Evolutionary conservation across 805 yeast genomes (phyloP).

Genomic region (Metschnikowia santaceciliae): DNA sequence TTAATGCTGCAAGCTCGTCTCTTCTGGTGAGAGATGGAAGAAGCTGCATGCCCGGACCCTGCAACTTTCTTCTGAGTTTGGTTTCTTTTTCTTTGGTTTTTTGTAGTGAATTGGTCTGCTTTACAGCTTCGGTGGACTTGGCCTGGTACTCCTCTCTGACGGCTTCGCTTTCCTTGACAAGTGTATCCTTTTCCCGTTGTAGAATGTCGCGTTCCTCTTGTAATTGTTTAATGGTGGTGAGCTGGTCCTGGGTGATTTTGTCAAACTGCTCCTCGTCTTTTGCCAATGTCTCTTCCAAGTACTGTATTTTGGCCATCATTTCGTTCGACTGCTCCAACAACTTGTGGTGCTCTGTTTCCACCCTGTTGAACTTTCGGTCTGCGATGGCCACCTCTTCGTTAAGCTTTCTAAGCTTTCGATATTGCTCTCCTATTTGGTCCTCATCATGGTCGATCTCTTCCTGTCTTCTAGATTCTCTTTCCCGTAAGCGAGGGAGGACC

Average conservation of each 20-base stretch:
- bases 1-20: conserved; percentile 30
- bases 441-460: conserved; percentile 31
- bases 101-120: conserved; percentile 21
- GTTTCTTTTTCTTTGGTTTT: conserved; percentile 19
- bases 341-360: conserved; percentile 26
- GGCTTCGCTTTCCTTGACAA: conserved; percentile 28
- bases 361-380: conserved; percentile 31
- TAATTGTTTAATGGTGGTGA: conserved; percentile 19
- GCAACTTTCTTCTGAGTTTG: conserved; percentile 20
- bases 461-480: conserved; percentile 30
- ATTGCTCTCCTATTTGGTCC: conserved; percentile 38
- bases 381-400: conserved; percentile 32
- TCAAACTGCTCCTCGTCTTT: conserved; percentile 15
- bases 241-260: conserved; percentile 19
- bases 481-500: conserved; percentile 22
- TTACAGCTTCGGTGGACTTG: conserved; percentile 32
- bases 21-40: conserved; percentile 33
- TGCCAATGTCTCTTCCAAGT: conserved; percentile 11
- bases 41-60: conserved; percentile 33
- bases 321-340: conserved; percentile 12
- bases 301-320: conserved; percentile 5
- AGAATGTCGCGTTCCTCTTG: conserved; percentile 25
- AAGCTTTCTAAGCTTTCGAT: conserved; percentile 31
- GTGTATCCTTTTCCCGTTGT: conserved; percentile 21
- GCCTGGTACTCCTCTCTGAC: conserved; percentile 31